Evolutionary conservation across 305 asterid species (phyloP).

Genomic region (Solanum hybrid): DNA sequence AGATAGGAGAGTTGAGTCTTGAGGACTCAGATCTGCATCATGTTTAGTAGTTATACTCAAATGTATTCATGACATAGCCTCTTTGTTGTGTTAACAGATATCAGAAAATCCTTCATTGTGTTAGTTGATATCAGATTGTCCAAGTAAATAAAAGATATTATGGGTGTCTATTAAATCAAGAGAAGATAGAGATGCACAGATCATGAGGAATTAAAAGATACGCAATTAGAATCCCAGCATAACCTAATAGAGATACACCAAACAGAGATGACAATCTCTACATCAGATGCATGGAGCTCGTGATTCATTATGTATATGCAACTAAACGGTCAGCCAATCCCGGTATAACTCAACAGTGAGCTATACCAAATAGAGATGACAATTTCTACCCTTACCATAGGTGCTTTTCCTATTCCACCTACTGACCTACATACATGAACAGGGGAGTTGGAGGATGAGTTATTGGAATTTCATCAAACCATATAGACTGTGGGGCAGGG

Average conservation of each 20-base stretch:
- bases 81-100: background rate
- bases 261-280: background rate
- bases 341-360: background rate
- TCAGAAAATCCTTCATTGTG: background rate
- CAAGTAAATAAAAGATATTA: background rate
- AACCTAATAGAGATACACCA: background rate
- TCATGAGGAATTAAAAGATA: background rate
- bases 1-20: slow-evolving; percentile 74
- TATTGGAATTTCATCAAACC: background rate
- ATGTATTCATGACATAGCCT: background rate
- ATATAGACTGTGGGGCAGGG: background rate
- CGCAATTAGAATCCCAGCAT: background rate
- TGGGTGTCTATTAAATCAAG: background rate
- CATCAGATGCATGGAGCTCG: background rate
- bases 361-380: background rate
- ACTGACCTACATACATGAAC: background rate
- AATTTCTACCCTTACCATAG: background rate
- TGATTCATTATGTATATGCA: background rate
- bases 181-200: background rate
- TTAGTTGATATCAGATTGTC: background rate
- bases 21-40: slow-evolving; percentile 78
- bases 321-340: background rate
- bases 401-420: background rate
- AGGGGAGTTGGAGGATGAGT: background rate
- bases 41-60: background rate